Evolutionary conservation across 345 rosid genomes (phyloP).

Genomic region (Heritiera littoralis): DNA sequence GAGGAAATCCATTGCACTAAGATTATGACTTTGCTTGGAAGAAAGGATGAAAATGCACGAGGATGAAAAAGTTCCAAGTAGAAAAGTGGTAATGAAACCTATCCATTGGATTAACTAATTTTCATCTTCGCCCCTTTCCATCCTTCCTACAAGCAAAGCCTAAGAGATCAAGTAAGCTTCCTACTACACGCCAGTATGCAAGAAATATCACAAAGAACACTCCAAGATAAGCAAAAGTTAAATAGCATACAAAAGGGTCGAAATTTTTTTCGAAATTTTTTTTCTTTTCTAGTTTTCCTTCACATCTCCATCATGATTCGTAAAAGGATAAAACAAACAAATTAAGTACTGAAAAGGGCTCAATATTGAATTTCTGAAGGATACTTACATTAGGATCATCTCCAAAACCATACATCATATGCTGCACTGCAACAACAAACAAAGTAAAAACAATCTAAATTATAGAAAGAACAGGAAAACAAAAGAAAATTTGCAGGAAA

Average conservation of each 20-base stretch:
- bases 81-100: no score
- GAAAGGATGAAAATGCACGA: no score
- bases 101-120: no score
- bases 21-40: no score
- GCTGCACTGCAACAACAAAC: constrained; percentile 63
- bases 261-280: no score
- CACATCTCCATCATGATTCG: no score
- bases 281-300: no score
- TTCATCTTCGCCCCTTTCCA: no score
- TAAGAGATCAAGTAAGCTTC: neutral
- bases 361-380: neutral
- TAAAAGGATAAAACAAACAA: no score
- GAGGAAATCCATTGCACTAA: neutral
- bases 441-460: neutral
- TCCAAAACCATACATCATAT: constrained; percentile 96
- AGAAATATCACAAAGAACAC: neutral
- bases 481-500: constrained; percentile 2
- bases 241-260: neutral
- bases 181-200: neutral
- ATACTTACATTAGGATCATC: constrained; percentile 79
- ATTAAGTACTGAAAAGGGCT: no score
- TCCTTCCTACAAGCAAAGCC: neutral
- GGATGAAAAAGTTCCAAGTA: no score
- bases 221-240: neutral
- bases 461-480: neutral